A percentile compares a stretch with the other conserved stretches of the same genome.
These are phyloP conservation scores for Fistulifera solaris DNA, from an alignment of 108 stramenopile genomes.

Conservation along the genomic window DNA sequence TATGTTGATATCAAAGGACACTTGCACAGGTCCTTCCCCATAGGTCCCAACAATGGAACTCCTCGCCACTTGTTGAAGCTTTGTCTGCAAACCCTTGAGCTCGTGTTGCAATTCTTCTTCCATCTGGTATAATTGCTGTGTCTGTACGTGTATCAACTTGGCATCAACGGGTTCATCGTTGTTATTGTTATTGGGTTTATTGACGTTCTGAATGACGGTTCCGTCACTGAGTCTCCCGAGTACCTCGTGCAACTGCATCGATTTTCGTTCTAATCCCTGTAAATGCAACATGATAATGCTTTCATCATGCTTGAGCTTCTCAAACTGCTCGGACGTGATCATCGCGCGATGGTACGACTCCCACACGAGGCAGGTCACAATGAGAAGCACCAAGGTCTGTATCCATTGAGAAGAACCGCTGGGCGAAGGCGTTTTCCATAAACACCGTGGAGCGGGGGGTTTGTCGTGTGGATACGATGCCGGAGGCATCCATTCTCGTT, in stretches of 20 bases:
- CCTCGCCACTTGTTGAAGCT: slow-evolving; percentile 32
- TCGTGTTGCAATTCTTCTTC: slow-evolving; percentile 31
- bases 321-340: slow-evolving; percentile 20
- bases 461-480: no score
- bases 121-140: slow-evolving; percentile 30
- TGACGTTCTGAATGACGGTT: neutral
- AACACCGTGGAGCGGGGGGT: no score
- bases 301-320: slow-evolving; percentile 38
- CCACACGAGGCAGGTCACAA: slow-evolving; percentile 26
- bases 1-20: slow-evolving; percentile 27
- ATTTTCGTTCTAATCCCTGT: slow-evolving; percentile 34
- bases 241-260: slow-evolving; percentile 29
- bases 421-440: no score
- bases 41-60: slow-evolving; percentile 23
- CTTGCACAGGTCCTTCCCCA: slow-evolving; percentile 41
- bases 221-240: slow-evolving; percentile 3
- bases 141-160: slow-evolving; percentile 21
- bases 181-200: neutral
- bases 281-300: slow-evolving; percentile 28
- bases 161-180: slow-evolving; percentile 15
- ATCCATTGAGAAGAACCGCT: no score
- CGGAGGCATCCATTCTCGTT: no score
- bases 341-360: slow-evolving; percentile 36
- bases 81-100: slow-evolving; percentile 23
- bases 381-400: no score